phyloP scores from a whole-genome alignment of 441 rosid genomes.

The Croton setiger region DNA sequence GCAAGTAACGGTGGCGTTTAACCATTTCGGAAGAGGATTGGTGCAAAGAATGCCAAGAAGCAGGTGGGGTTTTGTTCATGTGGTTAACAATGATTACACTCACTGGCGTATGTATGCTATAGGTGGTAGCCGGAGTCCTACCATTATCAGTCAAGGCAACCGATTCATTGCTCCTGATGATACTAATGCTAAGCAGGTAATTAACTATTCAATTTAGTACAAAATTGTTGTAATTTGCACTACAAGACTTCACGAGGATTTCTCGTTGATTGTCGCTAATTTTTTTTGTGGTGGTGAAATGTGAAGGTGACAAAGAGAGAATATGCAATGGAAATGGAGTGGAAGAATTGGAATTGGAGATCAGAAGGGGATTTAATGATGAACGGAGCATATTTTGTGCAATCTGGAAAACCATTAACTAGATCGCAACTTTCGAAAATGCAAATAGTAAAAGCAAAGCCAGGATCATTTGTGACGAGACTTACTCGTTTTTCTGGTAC shows the following conservation, averaged over 20 bases:
- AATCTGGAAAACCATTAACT: conserved; percentile 34
- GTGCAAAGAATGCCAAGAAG: conserved; percentile 87
- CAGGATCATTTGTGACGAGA: conserved; percentile 32
- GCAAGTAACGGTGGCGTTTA: conserved; percentile 87
- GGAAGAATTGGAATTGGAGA: conserved; percentile 52
- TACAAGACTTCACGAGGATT: no score
- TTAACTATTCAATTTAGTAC: background rate
- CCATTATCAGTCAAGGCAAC: conserved; percentile 73
- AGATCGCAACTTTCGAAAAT: conserved; percentile 13
- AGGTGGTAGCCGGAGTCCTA: conserved; percentile 63
- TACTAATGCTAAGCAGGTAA: conserved; percentile 5
- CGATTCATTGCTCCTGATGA: conserved; percentile 56
- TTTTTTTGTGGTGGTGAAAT: background rate
- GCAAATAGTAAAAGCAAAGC: conserved; percentile 33
- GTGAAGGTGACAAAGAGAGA: conserved; percentile 51
- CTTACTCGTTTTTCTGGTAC: conserved; percentile 50
- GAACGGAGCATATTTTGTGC: conserved; percentile 49
- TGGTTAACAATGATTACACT: conserved; percentile 80
- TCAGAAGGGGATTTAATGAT: conserved; percentile 45
- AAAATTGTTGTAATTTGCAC: no score
- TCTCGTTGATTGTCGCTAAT: no score
- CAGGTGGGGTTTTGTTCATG: conserved; percentile 70
- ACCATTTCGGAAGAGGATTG: conserved; percentile 76
- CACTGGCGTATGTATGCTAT: conserved; percentile 80
- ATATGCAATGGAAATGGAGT: conserved; percentile 26